Conservation (phyloP, 495 filamentous ascomycete genomes). For the Hypoxylon cercidicola region DNA sequence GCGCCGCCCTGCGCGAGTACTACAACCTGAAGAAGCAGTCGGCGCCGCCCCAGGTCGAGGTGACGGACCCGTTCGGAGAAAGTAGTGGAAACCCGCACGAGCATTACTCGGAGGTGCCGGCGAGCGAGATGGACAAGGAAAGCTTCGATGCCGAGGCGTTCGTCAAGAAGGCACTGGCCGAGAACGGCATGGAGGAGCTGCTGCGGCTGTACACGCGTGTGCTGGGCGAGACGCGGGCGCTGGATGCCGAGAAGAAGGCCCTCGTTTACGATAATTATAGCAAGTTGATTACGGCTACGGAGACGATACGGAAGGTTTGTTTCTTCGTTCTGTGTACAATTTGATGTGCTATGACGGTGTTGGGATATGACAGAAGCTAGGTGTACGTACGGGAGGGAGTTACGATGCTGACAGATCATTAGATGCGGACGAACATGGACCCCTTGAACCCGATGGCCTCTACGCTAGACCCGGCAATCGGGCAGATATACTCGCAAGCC, state of each 20-base stretch:
- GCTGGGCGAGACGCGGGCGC: constrained; percentile 80
- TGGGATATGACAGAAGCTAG: background rate
- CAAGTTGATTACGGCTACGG: constrained; percentile 92
- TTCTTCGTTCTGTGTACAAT: background rate
- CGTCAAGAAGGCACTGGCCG: constrained; percentile 70
- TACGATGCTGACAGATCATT: constrained; percentile 13
- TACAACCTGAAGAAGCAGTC: constrained; percentile 78
- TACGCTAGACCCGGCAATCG: constrained; percentile 80
- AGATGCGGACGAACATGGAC: constrained; percentile 80
- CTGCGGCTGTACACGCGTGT: constrained; percentile 71
- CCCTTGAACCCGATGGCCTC: constrained; percentile 74
- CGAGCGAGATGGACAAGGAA: constrained; percentile 65
- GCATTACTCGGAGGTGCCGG: constrained; percentile 48
- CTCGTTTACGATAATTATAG: constrained; percentile 98
- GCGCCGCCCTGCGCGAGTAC: constrained; percentile 90
- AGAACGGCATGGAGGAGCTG: constrained; percentile 71
- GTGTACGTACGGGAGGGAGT: background rate
- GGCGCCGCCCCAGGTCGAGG: constrained; percentile 51
- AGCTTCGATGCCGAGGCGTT: constrained; percentile 68
- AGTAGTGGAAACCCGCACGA: constrained; percentile 27
- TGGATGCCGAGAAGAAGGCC: constrained; percentile 96
- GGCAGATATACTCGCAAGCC: constrained; percentile 83
- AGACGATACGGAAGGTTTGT: constrained; percentile 83
- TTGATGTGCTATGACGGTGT: too few species aligned
- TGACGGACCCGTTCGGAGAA: constrained; percentile 48